A percentile compares a stretch with the other conserved stretches of the same genome.
Conservation (phyloP, 768 basidiomycete genomes). For the Solioccasus polychromus region DNA sequence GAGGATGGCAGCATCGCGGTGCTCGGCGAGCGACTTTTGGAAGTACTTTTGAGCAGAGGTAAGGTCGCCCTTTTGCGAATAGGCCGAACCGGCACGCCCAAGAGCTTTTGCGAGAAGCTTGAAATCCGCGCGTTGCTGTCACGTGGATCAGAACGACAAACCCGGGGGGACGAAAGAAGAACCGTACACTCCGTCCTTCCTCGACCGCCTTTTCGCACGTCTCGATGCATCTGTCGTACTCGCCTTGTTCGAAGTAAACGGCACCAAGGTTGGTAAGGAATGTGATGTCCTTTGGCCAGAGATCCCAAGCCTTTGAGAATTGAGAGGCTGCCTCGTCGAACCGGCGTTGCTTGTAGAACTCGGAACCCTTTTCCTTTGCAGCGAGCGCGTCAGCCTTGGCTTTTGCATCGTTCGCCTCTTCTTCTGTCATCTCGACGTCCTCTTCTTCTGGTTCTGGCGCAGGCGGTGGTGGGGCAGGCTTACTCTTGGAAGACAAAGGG, state of each 20-base stretch:
- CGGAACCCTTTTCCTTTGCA: slow-evolving; percentile 74
- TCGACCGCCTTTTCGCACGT: slow-evolving; percentile 96
- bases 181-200: slow-evolving; percentile 79
- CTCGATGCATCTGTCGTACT: slow-evolving; percentile 89
- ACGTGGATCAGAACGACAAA: not conserved
- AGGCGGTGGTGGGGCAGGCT: slow-evolving; percentile 39
- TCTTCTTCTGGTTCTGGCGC: slow-evolving; percentile 43
- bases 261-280: slow-evolving; percentile 91
- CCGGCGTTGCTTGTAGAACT: slow-evolving; percentile 82
- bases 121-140: slow-evolving; percentile 83
- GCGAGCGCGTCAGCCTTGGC: slow-evolving; percentile 77
- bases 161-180: not conserved
- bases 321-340: slow-evolving; percentile 73
- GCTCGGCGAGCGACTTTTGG: slow-evolving; percentile 92
- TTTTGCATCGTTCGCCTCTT: slow-evolving; percentile 65
- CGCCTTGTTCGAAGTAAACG: slow-evolving; percentile 89
- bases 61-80: slow-evolving; percentile 76
- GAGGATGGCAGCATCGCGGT: slow-evolving; percentile 91
- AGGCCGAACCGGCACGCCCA: slow-evolving; percentile 85
- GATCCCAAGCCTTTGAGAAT: slow-evolving; percentile 89
- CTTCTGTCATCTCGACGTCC: slow-evolving; percentile 66
- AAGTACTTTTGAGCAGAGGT: slow-evolving; percentile 83
- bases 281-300: slow-evolving; percentile 90
- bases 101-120: slow-evolving; percentile 94
- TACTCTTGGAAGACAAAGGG: slow-evolving; percentile 36